Conservation (phyloP, 164 flowering plant genomes). For the grape (Vitis vinifera) region ASM3070453v1 NC_081811.1:25451001-25451500, state of each 20-base stretch:
- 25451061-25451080: conserved; percentile 22
- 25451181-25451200: conserved; percentile 5
- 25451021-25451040: conserved; percentile 17
- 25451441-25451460: no score
- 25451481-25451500: conserved; percentile 19
- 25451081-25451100: conserved; percentile 53
- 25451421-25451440: no score
- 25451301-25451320: no score
- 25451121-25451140: conserved; percentile 50
- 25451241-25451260: no score
- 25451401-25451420: no score
- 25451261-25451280: no score
- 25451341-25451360: neutral
- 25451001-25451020: neutral
- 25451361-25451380: no score
- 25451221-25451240: neutral
- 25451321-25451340: no score
- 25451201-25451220: neutral
- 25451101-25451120: conserved; percentile 62
- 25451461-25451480: neutral
- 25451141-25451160: conserved; percentile 80
- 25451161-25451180: conserved; percentile 54
- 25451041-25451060: conserved; percentile 52
- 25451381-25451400: neutral
- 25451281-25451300: no score